Conservation (phyloP, 805 yeast genomes). For the Suhomyces prunicola region DNA sequence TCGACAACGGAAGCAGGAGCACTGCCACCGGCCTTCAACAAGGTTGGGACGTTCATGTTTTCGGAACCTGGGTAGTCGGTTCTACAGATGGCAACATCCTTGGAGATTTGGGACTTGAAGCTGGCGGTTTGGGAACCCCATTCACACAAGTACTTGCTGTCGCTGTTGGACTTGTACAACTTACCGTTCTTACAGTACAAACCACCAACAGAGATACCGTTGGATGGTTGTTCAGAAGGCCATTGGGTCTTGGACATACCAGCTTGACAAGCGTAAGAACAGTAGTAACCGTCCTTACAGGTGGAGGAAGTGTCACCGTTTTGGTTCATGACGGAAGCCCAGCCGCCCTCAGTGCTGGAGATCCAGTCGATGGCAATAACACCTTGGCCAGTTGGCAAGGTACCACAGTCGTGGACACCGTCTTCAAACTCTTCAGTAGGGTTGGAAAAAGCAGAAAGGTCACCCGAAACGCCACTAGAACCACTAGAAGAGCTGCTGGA, state of each 20-base stretch:
- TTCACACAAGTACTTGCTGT: constrained; percentile 55
- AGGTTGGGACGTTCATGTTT: constrained; percentile 74
- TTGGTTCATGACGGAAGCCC: constrained; percentile 44
- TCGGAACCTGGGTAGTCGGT: constrained; percentile 83
- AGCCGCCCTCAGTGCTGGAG: constrained; percentile 33
- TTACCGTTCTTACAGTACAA: constrained; percentile 58
- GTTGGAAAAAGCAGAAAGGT: constrained; percentile 44
- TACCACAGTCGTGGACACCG: constrained; percentile 65
- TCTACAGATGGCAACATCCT: constrained; percentile 65
- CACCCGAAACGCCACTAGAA: constrained; percentile 46
- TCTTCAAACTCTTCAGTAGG: constrained; percentile 60
- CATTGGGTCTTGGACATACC: constrained; percentile 83
- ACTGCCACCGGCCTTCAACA: constrained; percentile 51
- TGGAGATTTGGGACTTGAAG: constrained; percentile 48
- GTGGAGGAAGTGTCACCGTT: constrained; percentile 45
- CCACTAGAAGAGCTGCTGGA: constrained; percentile 25
- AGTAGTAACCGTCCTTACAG: constrained; percentile 66
- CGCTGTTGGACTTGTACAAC: constrained; percentile 57
- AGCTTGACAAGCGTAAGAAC: constrained; percentile 75
- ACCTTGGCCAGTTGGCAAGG: constrained; percentile 75
- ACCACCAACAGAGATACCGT: constrained; percentile 73
- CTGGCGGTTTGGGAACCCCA: constrained; percentile 58
- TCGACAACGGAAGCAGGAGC: constrained; percentile 59
- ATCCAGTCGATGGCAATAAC: constrained; percentile 59
- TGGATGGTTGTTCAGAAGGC: constrained; percentile 65